Percentiles rank a stretch among this genome's conserved stretches.
These are phyloP conservation scores for Gautieria morchelliformis DNA, from an alignment of 768 basidiomycete species.

Conservation along the genomic window DNA sequence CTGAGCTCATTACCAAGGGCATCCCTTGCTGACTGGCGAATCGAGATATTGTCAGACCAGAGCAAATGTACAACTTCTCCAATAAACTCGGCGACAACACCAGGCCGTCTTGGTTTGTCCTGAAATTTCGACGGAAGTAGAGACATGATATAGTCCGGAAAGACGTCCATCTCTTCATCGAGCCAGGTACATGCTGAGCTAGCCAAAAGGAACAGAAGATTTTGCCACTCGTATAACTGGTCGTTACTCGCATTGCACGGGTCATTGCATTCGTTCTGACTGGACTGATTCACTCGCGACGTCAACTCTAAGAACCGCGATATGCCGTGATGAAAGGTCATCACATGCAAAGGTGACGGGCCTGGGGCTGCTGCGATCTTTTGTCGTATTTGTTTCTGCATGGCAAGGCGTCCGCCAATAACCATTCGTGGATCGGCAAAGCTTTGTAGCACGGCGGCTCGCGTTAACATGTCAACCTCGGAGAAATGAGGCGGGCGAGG, in stretches of 20 bases:
- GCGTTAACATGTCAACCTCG: background rate
- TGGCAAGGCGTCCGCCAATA: background rate
- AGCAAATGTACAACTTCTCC: constrained; percentile 57
- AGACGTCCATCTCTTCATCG: constrained; percentile 23
- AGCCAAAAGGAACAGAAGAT: constrained; percentile 68
- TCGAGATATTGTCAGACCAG: constrained; percentile 48
- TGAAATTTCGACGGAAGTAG: background rate
- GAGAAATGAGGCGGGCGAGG: background rate
- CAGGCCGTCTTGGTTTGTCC: constrained; percentile 20
- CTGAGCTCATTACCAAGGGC: constrained; percentile 74
- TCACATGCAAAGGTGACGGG: background rate
- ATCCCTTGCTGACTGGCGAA: constrained; percentile 71
- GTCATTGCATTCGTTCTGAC: background rate
- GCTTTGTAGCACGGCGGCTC: background rate
- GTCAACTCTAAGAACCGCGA: background rate
- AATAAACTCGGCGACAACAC: constrained; percentile 54
- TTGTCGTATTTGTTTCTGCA: constrained; percentile 2
- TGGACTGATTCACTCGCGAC: background rate
- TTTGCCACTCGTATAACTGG: constrained; percentile 57
- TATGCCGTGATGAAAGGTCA: background rate
- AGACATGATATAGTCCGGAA: background rate
- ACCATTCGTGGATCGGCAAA: background rate
- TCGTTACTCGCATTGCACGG: background rate
- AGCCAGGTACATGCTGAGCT: constrained; percentile 57
- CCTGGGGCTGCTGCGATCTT: background rate